Evolutionary conservation across 805 yeast genomes (phyloP), one percentile per base, ranked within the genome.

Genomic region (Teunomyces stri): DNA sequence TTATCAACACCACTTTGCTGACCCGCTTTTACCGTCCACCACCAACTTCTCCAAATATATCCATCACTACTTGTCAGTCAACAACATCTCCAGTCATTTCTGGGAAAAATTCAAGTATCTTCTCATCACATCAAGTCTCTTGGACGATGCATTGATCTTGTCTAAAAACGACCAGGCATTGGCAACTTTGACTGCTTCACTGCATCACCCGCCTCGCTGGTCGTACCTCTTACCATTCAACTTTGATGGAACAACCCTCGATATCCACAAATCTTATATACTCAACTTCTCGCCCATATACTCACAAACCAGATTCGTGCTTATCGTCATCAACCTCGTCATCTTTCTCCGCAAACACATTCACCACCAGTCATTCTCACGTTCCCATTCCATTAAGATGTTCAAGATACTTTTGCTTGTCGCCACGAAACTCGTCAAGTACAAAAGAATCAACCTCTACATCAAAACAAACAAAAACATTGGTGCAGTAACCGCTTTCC

Each of bases 51-150:
- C 54, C 11, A 57, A 57, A 41, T 51, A 34, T 51, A 62, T 61
- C 25, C 34, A 43, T 15, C 64, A 63, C 42, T 70, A 72, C 57
- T 54, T 72, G 6, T 45, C 56, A 0, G 44, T 58, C 40, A 52
- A 58, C 27, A 48, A 47, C 9, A 50, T 50, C 27, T 21, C 33
- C 10, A 45, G 46, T 6, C 58, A 59, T 46, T 66, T 70, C 41
- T 64, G 70, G 68, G 78, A 73, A 46, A 63, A 62, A 48, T 70
- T 72, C 62, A 72, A 71, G 55, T 73, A 72, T 52, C 65, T 59
- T 50, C 51, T 73, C 27, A 58, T 73, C 3, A 56, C 69, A 4
- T 69, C 75, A 4, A 67, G 68, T 45, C 55, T 73, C 11, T 51
- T 73, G 35, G 76, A 73, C 47, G 73, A 70, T 45, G 54, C 74